Base-by-base conservation (phyloP, 2,329 filamentous ascomycete species). In the Aspergillus neotritici region DNA sequence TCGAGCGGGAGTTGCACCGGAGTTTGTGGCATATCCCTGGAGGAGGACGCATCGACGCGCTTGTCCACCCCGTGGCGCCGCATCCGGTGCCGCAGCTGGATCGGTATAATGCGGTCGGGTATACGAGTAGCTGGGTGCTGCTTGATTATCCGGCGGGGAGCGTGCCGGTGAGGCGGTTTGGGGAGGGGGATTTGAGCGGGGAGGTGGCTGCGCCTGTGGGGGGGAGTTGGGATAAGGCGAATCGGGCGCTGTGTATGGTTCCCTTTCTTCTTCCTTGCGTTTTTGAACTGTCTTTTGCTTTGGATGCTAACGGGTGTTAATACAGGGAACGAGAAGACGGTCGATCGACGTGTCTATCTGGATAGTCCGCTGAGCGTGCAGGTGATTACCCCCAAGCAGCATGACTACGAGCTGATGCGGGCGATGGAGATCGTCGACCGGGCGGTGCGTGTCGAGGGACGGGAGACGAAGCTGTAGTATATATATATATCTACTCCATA, bases 61-160 rank as follows among this genome's bases (percentile, higher is more conserved):
- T 85, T 40, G 73, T 85, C 43, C 79, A 75, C 48, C 82, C 81
- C 0, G 69, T 83, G 0, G 80, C 80, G 11, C 79, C 80, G 2
- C 82, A 85, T 59, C 78, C 81, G 0, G 73, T 81, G 0, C 78
- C 80, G 1, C 70, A 74, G 8, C 74, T 82, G 42, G 82, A 85
- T 63, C 67, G 73, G 2, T 84, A 79, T 63, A 82, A 82, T 57
- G 75, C 74, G 0, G 75, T 79, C 0, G 76, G 79, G 44, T 84
- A 84, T 55, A 83, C 80, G 1, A 76, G 71, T 15, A 72, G 70
- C 1, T 83, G 80, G 54, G 79, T 83, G 7, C 54, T 84, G 42
- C 60, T 84, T 15, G 81, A 85, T 56, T 81, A 79, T 53, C 76
- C 81, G 0, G 75, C 80, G 2, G 82, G 76, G 0, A 63, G 60